These are phyloP conservation scores for Lanmaoa rubissima DNA, from an alignment of 768 basidiomycete species.

Conservation along the genomic window DNA sequence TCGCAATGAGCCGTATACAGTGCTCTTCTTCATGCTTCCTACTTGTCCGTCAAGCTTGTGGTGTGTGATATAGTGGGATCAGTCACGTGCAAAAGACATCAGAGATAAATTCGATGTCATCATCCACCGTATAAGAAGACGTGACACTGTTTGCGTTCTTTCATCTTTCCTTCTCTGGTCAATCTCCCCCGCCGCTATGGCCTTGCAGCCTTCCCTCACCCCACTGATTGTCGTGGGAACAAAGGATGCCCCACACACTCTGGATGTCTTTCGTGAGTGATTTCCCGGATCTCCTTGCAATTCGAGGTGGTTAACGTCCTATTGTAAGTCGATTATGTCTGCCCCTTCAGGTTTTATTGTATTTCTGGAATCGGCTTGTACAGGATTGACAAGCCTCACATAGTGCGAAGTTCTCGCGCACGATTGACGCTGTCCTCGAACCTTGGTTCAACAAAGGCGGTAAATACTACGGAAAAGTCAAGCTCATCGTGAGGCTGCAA, in stretches of 20 bases:
- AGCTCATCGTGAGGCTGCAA: conserved; percentile 66
- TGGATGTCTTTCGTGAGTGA: conserved; percentile 72
- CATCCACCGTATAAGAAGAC: background rate
- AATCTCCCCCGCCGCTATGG: conserved; percentile 44
- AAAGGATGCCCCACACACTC: conserved; percentile 63
- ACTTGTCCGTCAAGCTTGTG: too few species aligned
- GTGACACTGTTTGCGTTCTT: too few species aligned
- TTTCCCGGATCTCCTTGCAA: background rate
- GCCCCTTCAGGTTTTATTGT: conserved; percentile 64
- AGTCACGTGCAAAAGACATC: background rate
- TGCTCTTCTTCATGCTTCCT: too few species aligned
- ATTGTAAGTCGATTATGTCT: conserved; percentile 77
- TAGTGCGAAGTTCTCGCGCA: conserved; percentile 60
- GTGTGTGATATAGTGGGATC: background rate
- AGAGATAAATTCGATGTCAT: conserved; percentile 2
- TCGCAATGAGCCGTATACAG: background rate
- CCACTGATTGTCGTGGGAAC: conserved; percentile 63
- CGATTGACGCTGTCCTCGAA: conserved; percentile 58
- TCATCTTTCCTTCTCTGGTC: background rate
- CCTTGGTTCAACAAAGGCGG: conserved; percentile 59
- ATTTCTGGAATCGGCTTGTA: background rate
- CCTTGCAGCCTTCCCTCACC: conserved; percentile 71
- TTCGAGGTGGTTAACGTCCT: background rate
- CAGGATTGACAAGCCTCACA: background rate
- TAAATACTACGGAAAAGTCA: conserved; percentile 69